Percentiles rank a stretch among this genome's conserved stretches.
Evolutionary conservation across 371 early-diverging fungal genomes (phyloP).

Genomic region (Rhizomucor miehei): DNA sequence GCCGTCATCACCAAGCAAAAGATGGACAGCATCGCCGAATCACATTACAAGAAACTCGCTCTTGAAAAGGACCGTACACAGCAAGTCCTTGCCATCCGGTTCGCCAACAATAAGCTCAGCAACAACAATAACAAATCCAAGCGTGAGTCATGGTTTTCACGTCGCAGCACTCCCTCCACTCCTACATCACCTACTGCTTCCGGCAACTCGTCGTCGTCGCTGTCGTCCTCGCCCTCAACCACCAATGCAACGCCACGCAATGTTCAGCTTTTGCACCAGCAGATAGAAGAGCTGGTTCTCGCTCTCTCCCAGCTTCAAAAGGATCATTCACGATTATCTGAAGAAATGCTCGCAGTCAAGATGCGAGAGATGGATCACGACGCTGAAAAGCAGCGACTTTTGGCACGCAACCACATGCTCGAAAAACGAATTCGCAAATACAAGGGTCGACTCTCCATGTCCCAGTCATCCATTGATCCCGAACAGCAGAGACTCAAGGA

Average conservation of each 20-base stretch:
- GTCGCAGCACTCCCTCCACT: slow-evolving; percentile 2
- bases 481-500: slow-evolving; percentile 10
- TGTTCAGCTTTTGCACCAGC: slow-evolving; percentile 34
- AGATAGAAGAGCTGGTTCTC: slow-evolving; percentile 59
- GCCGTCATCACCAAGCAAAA: slow-evolving; percentile 65
- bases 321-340: slow-evolving; percentile 48
- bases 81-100: slow-evolving; percentile 46
- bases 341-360: slow-evolving; percentile 44
- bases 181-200: slow-evolving; percentile 11
- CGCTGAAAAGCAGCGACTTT: slow-evolving; percentile 20
- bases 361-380: slow-evolving; percentile 52
- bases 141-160: slow-evolving; percentile 32
- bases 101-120: slow-evolving; percentile 9
- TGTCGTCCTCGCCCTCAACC: neutral
- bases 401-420: slow-evolving; percentile 18
- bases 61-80: slow-evolving; percentile 56
- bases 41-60: slow-evolving; percentile 55
- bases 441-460: slow-evolving; percentile 11
- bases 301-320: slow-evolving; percentile 55
- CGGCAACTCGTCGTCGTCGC: slow-evolving; percentile 1
- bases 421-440: slow-evolving; percentile 24
- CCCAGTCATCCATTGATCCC: neutral
- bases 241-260: slow-evolving; percentile 5
- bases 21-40: slow-evolving; percentile 69
- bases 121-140: slow-evolving; percentile 8